These are phyloP conservation scores for Sporothrix phasma DNA, from an alignment of 2,329 filamentous ascomycete genomes.

Conservation along the genomic window DNA sequence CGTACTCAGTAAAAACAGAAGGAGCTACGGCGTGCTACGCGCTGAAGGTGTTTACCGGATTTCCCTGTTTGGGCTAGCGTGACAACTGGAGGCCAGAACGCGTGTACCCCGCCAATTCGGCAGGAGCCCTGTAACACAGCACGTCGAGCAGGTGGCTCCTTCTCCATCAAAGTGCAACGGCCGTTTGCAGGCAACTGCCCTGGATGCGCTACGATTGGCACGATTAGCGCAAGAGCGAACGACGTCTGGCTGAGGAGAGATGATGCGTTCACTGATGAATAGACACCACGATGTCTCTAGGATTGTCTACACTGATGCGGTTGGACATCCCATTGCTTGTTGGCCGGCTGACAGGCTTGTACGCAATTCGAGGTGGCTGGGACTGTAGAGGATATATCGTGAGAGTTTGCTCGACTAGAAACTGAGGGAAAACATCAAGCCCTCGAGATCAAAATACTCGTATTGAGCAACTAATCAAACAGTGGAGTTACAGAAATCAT, in stretches of 20 bases:
- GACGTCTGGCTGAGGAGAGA: not conserved
- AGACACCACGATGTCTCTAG: too few relatives aligned
- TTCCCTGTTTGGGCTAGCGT: conserved; percentile 5
- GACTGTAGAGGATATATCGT: too few relatives aligned
- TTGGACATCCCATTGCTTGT: too few relatives aligned
- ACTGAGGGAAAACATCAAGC: too few relatives aligned
- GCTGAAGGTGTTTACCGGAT: conserved; percentile 9
- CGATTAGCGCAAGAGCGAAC: not conserved
- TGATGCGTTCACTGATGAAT: too few relatives aligned
- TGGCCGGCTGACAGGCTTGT: too few relatives aligned
- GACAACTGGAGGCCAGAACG: not conserved
- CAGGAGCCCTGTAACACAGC: not conserved
- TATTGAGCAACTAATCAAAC: too few relatives aligned
- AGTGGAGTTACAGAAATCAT: too few relatives aligned
- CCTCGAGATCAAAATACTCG: too few relatives aligned
- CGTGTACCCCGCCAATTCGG: conserved; percentile 9
- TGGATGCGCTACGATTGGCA: not conserved
- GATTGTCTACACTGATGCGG: too few relatives aligned
- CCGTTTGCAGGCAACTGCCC: not conserved
- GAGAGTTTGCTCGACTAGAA: too few relatives aligned
- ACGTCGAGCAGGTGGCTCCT: not conserved
- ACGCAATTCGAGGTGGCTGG: too few relatives aligned
- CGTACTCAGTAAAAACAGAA: not conserved
- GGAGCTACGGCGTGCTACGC: not conserved
- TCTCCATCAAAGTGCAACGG: not conserved